Conservation (phyloP, 306 rosid genomes). For the Mimosa bimucronata region DNA sequence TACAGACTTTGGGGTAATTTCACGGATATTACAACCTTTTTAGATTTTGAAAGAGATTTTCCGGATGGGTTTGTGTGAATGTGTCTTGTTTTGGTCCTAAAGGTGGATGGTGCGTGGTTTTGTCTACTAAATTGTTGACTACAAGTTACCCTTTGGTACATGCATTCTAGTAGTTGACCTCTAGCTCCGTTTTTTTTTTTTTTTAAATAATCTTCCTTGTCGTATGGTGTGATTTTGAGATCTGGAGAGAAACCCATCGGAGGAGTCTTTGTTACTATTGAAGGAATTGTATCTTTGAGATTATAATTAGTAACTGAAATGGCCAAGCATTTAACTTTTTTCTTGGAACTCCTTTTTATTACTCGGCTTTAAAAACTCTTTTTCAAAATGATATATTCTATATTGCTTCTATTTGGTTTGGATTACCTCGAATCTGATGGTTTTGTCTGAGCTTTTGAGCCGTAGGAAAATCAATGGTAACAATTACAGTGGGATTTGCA, state of each 20-base stretch:
- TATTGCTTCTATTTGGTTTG: background rate
- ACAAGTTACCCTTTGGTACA: background rate
- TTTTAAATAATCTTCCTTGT: no score
- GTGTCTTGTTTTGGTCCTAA: constrained; percentile 2
- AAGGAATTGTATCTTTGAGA: constrained; percentile 5
- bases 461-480: background rate
- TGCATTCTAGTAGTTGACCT: constrained; percentile 15
- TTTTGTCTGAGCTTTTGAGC: background rate
- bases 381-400: no score
- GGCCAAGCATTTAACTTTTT: background rate
- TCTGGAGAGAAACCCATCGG: background rate
- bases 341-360: background rate
- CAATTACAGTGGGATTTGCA: no score
- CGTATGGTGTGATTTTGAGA: no score
- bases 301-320: background rate
- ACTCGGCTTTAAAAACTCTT: no score
- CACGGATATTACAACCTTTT: background rate
- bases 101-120: background rate
- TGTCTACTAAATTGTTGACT: background rate
- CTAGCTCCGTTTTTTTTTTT: no score
- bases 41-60: background rate
- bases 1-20: background rate
- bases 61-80: background rate
- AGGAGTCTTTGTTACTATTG: background rate
- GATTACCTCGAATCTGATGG: background rate